Evolutionary conservation across 2,329 filamentous ascomycete genomes (phyloP), one percentile per base, ranked within the genome.

Genomic region (Fusarium poae): DNA sequence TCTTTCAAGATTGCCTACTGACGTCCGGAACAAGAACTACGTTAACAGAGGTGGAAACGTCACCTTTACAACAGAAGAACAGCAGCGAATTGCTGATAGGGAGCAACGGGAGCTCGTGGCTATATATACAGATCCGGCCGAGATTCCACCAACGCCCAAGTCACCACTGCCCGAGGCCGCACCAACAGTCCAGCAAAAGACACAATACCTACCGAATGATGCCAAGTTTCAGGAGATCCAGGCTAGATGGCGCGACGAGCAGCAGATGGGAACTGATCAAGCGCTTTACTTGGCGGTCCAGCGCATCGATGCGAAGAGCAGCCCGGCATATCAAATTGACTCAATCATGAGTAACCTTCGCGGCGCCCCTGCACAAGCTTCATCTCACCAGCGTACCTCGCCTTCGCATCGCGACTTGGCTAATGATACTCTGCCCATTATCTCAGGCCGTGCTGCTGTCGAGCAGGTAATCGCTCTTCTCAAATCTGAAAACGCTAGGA

Each of bases 61-160:
- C 27, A 73, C 77, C 0, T 83, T 90, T 34, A 78, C 80, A 20
- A 89, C 88, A 0, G 80, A 84, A 1, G 85, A 90, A 75, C 85
- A 88, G 68, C 82, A 83, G 62, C 75, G 79, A 25, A 89, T 89
- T 75, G 80, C 82, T 9, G 82, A 86, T 46, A 85, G 88, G 27
- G 88, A 90, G 72, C 84, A 83, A 46, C 82, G 81, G 13, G 87
- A 89, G 71, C 81, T 91, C 34, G 88, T 91, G 84, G 85, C 81
- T n/a, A 80, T 88, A 44, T 89, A 89, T 71, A 83, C 83, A 3
- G 82, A 84, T 48, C 72, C 79, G 2, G 79, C 82, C 5, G 86
- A 89, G 63, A 88, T 89, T 48, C 87, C 87, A 3, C 79, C 82
- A 4, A 85, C 85, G 5, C 86, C 87, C 15, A 85, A 85, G 71